phyloP scores from a whole-genome alignment of 2,329 filamentous ascomycete species.

The Lecanicillium sp. region DNA sequence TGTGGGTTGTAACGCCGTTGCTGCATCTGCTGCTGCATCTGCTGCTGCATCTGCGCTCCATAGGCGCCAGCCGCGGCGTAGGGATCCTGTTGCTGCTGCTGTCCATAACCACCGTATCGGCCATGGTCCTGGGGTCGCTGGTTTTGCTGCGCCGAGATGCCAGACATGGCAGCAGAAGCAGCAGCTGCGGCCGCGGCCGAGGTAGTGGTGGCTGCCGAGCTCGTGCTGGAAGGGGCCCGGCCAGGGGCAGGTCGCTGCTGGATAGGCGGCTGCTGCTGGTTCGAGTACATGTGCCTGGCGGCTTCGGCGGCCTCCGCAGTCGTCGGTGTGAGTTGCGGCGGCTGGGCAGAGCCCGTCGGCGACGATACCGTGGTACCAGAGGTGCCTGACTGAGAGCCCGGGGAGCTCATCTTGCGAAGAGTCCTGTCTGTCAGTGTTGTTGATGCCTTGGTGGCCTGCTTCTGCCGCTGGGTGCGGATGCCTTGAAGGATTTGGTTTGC shows the following conservation, averaged over 20 bases:
- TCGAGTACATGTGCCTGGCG: conserved; percentile 56
- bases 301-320: conserved; percentile 53
- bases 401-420: conserved; percentile 50
- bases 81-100: conserved; percentile 30
- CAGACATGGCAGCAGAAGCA: conserved; percentile 55
- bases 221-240: conserved; percentile 45
- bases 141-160: conserved; percentile 33
- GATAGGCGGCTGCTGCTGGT: conserved; percentile 37
- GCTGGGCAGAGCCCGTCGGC: conserved; percentile 17
- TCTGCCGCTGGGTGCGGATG: conserved; percentile 71
- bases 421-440: conserved; percentile 60
- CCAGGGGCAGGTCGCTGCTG: conserved; percentile 37
- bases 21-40: conserved; percentile 31
- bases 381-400: conserved; percentile 34
- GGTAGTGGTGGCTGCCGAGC: neutral
- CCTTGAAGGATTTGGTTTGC: conserved; percentile 91
- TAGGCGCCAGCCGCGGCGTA: conserved; percentile 31
- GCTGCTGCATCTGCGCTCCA: conserved; percentile 15
- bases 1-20: conserved; percentile 61
- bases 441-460: conserved; percentile 44
- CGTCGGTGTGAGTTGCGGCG: conserved; percentile 19
- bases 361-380: conserved; percentile 20
- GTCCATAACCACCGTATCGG: conserved; percentile 29
- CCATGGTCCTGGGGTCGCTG: conserved; percentile 30
- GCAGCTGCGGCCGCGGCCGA: conserved; percentile 39